Evolutionary conservation across 2,329 filamentous ascomycete species (phyloP).

Genomic region (Colletotrichum sansevieriae): DNA sequence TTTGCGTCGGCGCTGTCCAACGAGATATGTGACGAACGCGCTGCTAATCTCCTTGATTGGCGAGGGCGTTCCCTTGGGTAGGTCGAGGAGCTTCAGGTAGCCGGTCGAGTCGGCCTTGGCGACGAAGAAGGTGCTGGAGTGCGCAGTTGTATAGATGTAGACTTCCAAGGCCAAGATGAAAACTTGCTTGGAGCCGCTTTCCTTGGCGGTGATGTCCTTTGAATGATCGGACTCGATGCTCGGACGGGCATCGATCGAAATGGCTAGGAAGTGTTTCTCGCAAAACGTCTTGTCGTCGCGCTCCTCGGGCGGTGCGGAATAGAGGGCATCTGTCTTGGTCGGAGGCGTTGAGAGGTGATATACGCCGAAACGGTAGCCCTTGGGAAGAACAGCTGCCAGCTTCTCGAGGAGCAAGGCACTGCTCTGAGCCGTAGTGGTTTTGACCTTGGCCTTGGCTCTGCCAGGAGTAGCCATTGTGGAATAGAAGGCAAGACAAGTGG

Average conservation of each 20-base stretch:
- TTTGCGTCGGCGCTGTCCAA: constrained; percentile 73
- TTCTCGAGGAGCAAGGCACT: constrained; percentile 51
- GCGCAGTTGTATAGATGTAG: constrained; percentile 85
- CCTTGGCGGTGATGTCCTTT: constrained; percentile 45
- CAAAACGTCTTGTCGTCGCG: constrained; percentile 84
- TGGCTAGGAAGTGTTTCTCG: constrained; percentile 81
- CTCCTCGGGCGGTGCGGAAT: constrained; percentile 79
- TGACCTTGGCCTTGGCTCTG: constrained; percentile 38
- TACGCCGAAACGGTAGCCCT: constrained; percentile 72
- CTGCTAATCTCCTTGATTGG: constrained; percentile 81
- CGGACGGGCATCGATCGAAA: constrained; percentile 58
- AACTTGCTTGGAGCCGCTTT: constrained; percentile 60
- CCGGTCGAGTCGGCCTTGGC: constrained; percentile 98
- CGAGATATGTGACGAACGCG: constrained; percentile 81
- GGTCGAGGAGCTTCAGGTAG: constrained; percentile 76
- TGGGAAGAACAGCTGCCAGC: constrained; percentile 66
- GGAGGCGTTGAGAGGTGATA: constrained; percentile 92
- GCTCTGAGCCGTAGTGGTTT: constrained; percentile 45
- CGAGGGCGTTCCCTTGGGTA: constrained; percentile 74
- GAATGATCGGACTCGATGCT: constrained; percentile 42
- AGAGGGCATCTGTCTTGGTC: constrained; percentile 79
- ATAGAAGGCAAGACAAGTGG: not conserved
- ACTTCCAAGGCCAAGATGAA: constrained; percentile 89
- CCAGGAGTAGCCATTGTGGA: constrained; percentile 45
- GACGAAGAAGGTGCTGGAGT: constrained; percentile 89